phyloP scores from a whole-genome alignment of 352 stramenopile species.

The Phytophthora kernoviae region DNA sequence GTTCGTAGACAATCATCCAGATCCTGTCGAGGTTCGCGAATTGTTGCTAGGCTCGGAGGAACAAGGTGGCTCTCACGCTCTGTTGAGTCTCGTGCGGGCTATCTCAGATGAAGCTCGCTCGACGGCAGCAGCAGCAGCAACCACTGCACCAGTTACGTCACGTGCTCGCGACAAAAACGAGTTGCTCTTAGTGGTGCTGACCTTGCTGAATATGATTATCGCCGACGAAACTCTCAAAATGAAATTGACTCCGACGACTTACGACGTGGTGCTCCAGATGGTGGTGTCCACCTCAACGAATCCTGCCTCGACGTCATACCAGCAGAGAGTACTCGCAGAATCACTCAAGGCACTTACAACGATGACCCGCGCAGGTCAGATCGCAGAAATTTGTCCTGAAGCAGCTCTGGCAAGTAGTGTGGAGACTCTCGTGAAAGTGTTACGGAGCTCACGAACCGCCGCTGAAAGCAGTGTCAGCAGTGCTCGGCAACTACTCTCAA shows the following conservation, averaged over 20 bases:
- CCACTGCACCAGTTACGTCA: neutral
- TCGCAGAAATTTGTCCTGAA: slow-evolving; percentile 36
- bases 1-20: slow-evolving; percentile 52
- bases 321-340: slow-evolving; percentile 45
- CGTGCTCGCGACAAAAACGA: slow-evolving; percentile 16
- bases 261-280: slow-evolving; percentile 63
- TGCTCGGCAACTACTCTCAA: too few relatives aligned
- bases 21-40: slow-evolving; percentile 28
- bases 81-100: slow-evolving; percentile 55
- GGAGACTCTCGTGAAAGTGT: slow-evolving; percentile 52
- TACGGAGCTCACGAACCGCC: slow-evolving; percentile 19
- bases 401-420: slow-evolving; percentile 44
- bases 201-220: slow-evolving; percentile 56
- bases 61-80: slow-evolving; percentile 30
- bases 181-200: slow-evolving; percentile 45
- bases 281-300: slow-evolving; percentile 28
- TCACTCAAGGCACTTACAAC: slow-evolving; percentile 52
- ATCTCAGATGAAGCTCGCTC: slow-evolving; percentile 53
- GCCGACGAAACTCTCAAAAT: slow-evolving; percentile 50
- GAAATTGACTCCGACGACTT: slow-evolving; percentile 63
- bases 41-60: slow-evolving; percentile 34
- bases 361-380: slow-evolving; percentile 47
- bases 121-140: slow-evolving; percentile 16
- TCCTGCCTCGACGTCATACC: slow-evolving; percentile 7
- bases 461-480: neutral